Conservation (phyloP, 805 yeast genomes). For the Blastobotrys attinorum region DNA sequence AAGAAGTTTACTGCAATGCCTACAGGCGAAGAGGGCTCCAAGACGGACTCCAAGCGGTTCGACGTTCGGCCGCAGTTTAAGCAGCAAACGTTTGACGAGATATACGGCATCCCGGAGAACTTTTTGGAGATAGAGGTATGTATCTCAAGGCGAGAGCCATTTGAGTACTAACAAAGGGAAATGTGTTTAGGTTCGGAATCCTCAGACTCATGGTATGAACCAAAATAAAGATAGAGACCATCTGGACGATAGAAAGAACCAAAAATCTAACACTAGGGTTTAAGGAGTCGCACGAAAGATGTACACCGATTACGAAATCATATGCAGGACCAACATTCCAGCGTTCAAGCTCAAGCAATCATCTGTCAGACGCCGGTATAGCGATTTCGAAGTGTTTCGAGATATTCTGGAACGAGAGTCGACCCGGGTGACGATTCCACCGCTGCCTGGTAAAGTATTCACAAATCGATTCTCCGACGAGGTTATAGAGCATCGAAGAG, state of each 20-base stretch:
- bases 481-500: constrained; percentile 73
- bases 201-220: constrained; percentile 56
- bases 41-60: constrained; percentile 19
- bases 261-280: constrained; percentile 2
- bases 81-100: constrained; percentile 66
- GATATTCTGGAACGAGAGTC: constrained; percentile 68
- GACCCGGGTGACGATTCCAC: constrained; percentile 74
- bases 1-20: constrained; percentile 27
- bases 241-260: background rate
- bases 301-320: constrained; percentile 88
- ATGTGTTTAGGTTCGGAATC: constrained; percentile 43
- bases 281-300: constrained; percentile 43
- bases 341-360: constrained; percentile 61
- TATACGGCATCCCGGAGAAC: constrained; percentile 92
- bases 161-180: background rate
- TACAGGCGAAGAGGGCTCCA: constrained; percentile 16
- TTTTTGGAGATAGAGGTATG: constrained; percentile 83
- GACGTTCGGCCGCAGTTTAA: constrained; percentile 35
- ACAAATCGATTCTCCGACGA: constrained; percentile 73
- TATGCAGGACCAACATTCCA: constrained; percentile 87
- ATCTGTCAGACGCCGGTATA: constrained; percentile 74
- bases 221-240: no score
- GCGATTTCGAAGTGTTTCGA: constrained; percentile 80
- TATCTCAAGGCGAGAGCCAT: no score
- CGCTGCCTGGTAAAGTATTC: constrained; percentile 82